Percentiles rank a stretch among this genome's conserved stretches.
Evolutionary conservation across 768 basidiomycete genomes (phyloP).

Genomic region (Mycena floridula): DNA sequence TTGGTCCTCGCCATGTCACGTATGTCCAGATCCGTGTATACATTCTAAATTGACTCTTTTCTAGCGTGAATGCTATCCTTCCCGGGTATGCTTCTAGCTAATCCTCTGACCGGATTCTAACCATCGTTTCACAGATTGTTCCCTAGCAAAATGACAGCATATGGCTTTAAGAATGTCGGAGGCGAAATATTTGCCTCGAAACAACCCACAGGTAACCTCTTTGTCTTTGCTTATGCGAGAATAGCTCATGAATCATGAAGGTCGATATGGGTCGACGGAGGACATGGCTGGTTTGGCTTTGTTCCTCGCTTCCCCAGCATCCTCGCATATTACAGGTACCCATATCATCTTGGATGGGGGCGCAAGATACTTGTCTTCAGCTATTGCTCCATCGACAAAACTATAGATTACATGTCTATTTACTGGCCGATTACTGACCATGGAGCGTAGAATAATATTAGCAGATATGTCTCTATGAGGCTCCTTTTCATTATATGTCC

Average conservation of each 20-base stretch:
- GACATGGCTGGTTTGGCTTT: slow-evolving; percentile 71
- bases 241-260: slow-evolving; percentile 24
- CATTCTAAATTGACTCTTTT: slow-evolving; percentile 1
- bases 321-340: slow-evolving; percentile 68
- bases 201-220: slow-evolving; percentile 56
- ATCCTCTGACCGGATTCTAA: not conserved
- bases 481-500: too few relatives aligned
- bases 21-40: slow-evolving; percentile 29
- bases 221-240: too few relatives aligned
- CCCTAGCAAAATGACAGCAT: slow-evolving; percentile 83
- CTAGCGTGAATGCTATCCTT: slow-evolving; percentile 76
- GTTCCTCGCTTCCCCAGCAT: slow-evolving; percentile 66
- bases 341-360: slow-evolving; percentile 75
- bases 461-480: too few relatives aligned
- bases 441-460: too few relatives aligned
- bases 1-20: slow-evolving; percentile 58
- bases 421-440: too few relatives aligned
- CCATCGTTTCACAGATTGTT: slow-evolving; percentile 44
- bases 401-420: too few relatives aligned
- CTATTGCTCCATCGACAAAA: not conserved
- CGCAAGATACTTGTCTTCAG: slow-evolving; percentile 19
- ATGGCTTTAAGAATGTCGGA: slow-evolving; percentile 50
- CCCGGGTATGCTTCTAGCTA: slow-evolving; percentile 50
- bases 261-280: slow-evolving; percentile 55
- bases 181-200: slow-evolving; percentile 41